A percentile compares a stretch with the other conserved stretches of the same genome.
Evolutionary conservation across 2,329 filamentous ascomycete species (phyloP).

Genomic region (Pseudocercospora fijiensis): DNA sequence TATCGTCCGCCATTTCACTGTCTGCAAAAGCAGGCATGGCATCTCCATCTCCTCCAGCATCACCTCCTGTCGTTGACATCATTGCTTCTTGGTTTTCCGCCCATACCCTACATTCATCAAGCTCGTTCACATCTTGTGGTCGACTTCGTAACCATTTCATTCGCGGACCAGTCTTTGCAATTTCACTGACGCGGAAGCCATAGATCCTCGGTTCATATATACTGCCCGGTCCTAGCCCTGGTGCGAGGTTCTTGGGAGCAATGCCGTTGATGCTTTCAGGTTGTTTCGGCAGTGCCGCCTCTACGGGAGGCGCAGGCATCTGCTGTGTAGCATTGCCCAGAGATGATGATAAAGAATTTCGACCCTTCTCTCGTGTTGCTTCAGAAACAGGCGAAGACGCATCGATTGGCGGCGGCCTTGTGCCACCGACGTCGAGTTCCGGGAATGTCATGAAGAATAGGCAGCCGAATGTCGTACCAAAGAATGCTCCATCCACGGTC

Average conservation of each 20-base stretch:
- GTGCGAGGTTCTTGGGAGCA: constrained; percentile 80
- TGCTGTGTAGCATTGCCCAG: constrained; percentile 32
- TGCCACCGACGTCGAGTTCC: constrained; percentile 74
- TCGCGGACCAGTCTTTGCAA: constrained; percentile 82
- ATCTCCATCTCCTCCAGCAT: constrained; percentile 11
- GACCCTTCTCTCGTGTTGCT: constrained; percentile 27
- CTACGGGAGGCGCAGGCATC: constrained; percentile 23
- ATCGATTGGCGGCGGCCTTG: constrained; percentile 18
- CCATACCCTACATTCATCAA: constrained; percentile 67
- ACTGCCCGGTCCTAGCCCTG: constrained; percentile 75
- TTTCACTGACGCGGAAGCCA: constrained; percentile 89
- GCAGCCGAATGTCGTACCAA: constrained; percentile 93
- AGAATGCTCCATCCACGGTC: constrained; percentile 95
- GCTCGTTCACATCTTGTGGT: constrained; percentile 73
- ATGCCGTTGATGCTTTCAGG: constrained; percentile 75
- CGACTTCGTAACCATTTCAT: constrained; percentile 96
- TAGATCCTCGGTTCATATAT: constrained; percentile 97
- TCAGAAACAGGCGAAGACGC: constrained; percentile 17
- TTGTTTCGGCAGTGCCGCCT: constrained; percentile 43
- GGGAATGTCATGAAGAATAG: constrained; percentile 99
- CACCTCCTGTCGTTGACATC: constrained; percentile 8
- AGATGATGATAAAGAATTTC: constrained; percentile 34
- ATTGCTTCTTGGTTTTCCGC: constrained; percentile 30
- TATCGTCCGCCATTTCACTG: constrained; percentile 35
- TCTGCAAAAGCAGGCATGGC: constrained; percentile 29